Evolutionary conservation across 208 protist genomes (phyloP).

Genomic region (Leptomonas seymouri): DNA sequence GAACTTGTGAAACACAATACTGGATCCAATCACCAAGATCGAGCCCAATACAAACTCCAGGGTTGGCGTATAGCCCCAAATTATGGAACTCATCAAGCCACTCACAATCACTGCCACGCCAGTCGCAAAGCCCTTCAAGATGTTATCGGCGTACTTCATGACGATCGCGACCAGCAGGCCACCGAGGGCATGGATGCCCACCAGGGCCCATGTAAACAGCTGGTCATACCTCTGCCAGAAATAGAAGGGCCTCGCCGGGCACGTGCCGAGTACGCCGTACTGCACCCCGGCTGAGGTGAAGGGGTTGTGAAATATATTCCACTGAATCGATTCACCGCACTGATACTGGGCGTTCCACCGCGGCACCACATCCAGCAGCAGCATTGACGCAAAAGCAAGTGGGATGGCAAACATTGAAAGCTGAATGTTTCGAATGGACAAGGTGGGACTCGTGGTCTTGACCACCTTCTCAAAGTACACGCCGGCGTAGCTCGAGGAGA

Average conservation of each 20-base stretch:
- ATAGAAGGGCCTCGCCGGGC: slow-evolving; percentile 52
- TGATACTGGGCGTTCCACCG: slow-evolving; percentile 24
- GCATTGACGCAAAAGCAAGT: slow-evolving; percentile 56
- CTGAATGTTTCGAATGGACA: slow-evolving; percentile 85
- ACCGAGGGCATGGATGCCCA: slow-evolving; percentile 75
- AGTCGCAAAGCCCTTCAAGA: slow-evolving; percentile 87
- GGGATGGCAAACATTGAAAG: slow-evolving; percentile 80
- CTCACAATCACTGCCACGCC: slow-evolving; percentile 76
- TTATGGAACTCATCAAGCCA: slow-evolving; percentile 57
- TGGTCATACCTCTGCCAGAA: slow-evolving; percentile 71
- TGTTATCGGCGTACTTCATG: slow-evolving; percentile 89
- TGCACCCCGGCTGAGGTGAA: neutral
- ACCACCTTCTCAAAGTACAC: slow-evolving; percentile 91
- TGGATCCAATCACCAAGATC: slow-evolving; percentile 50
- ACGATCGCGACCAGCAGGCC: slow-evolving; percentile 82
- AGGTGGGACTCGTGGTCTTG: slow-evolving; percentile 63
- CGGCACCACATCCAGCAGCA: slow-evolving; percentile 66
- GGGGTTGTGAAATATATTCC: slow-evolving; percentile 37
- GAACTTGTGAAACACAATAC: slow-evolving; percentile 70
- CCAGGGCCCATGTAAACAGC: slow-evolving; percentile 58
- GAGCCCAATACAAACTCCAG: slow-evolving; percentile 53
- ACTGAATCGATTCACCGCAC: slow-evolving; percentile 33
- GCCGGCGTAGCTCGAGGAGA: slow-evolving; percentile 77
- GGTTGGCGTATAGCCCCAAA: slow-evolving; percentile 52
- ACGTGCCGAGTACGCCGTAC: neutral